These are phyloP conservation scores for Phytopythium montanum DNA, from an alignment of 352 stramenopile genomes.

Conservation along the genomic window DNA sequence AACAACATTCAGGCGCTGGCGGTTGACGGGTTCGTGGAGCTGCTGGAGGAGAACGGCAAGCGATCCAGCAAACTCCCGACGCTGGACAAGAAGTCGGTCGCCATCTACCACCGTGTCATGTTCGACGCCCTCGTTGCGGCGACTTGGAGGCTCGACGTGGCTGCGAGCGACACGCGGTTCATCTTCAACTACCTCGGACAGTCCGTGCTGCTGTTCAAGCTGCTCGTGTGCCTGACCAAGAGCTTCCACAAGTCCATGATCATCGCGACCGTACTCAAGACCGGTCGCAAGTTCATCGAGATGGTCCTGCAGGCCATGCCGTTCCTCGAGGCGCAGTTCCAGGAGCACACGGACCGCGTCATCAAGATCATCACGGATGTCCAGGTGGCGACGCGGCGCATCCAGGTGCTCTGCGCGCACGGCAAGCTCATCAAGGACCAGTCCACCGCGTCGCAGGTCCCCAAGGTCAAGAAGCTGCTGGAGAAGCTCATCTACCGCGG, in stretches of 20 bases:
- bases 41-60: conserved; percentile 30
- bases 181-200: conserved; percentile 46
- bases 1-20: conserved; percentile 48
- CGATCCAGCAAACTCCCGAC: conserved; percentile 25
- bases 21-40: conserved; percentile 34
- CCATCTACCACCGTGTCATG: conserved; percentile 44
- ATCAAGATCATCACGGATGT: conserved; percentile 52
- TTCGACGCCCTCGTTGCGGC: conserved; percentile 36
- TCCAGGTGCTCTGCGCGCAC: conserved; percentile 62
- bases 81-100: conserved; percentile 49
- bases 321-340: conserved; percentile 51
- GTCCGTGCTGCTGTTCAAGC: conserved; percentile 51
- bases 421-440: conserved; percentile 58
- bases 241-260: conserved; percentile 50
- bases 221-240: conserved; percentile 58
- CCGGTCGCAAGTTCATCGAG: conserved; percentile 48
- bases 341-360: conserved; percentile 35
- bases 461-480: conserved; percentile 59
- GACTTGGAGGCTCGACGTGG: conserved; percentile 38
- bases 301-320: conserved; percentile 46
- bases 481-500: conserved; percentile 56
- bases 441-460: conserved; percentile 46
- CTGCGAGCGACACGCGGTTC: conserved; percentile 11
- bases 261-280: conserved; percentile 47
- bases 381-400: conserved; percentile 52